Conservation (phyloP, 2,329 filamentous ascomycete species). For the Ophiostoma sp. region DNA sequence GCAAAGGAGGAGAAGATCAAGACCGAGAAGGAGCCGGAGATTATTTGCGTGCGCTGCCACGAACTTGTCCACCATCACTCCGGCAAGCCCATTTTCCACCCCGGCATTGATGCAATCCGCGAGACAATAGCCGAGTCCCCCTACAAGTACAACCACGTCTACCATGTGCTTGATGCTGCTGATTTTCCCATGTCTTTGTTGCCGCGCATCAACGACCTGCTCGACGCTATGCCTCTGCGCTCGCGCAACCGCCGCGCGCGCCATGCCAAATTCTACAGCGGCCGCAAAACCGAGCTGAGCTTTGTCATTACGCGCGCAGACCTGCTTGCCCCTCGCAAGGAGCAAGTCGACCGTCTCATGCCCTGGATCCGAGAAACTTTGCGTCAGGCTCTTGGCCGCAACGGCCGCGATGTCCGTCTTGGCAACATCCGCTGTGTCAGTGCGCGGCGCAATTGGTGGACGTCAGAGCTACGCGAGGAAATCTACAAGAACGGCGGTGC, state of each 20-base stretch:
- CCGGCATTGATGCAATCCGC: slow-evolving; percentile 71
- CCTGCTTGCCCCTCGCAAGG: slow-evolving; percentile 74
- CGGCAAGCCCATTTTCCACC: slow-evolving; percentile 69
- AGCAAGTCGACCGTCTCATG: slow-evolving; percentile 80
- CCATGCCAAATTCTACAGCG: slow-evolving; percentile 57
- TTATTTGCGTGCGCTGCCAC: slow-evolving; percentile 84
- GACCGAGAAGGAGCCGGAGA: slow-evolving; percentile 32
- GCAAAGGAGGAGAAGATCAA: background rate
- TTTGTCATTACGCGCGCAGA: slow-evolving; percentile 90
- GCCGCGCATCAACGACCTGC: slow-evolving; percentile 63
- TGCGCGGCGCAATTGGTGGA: slow-evolving; percentile 85
- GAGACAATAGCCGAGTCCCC: slow-evolving; percentile 85
- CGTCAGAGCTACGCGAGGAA: slow-evolving; percentile 74
- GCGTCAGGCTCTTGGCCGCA: slow-evolving; percentile 65
- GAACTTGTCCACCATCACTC: slow-evolving; percentile 68
- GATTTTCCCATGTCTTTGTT: slow-evolving; percentile 95
- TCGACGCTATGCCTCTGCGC: slow-evolving; percentile 68
- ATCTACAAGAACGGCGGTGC: slow-evolving; percentile 79
- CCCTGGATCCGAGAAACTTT: slow-evolving; percentile 75
- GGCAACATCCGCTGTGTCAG: slow-evolving; percentile 86
- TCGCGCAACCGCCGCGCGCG: slow-evolving; percentile 75
- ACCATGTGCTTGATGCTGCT: slow-evolving; percentile 89
- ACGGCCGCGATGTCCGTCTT: slow-evolving; percentile 65
- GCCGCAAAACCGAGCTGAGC: slow-evolving; percentile 69
- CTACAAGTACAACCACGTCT: slow-evolving; percentile 86